A percentile compares a stretch with the other conserved stretches of the same genome.
These are phyloP conservation scores for Pseudopyricularia javanii DNA, from an alignment of 2,329 filamentous ascomycete genomes.

Conservation along the genomic window DNA sequence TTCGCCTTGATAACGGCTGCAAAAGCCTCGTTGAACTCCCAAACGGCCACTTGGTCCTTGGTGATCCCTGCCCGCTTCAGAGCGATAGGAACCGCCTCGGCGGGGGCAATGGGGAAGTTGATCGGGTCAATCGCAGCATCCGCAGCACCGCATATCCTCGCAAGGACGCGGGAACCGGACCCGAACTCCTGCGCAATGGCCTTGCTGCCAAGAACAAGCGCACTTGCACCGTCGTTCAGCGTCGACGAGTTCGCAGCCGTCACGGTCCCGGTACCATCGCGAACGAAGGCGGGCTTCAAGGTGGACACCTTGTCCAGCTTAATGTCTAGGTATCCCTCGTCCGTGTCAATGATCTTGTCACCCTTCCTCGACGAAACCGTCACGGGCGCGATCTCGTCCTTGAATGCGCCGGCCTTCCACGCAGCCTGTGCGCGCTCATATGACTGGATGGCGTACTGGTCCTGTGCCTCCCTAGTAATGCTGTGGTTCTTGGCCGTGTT, in stretches of 20 bases:
- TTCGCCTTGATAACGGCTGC: slow-evolving; percentile 92
- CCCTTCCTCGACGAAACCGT: slow-evolving; percentile 78
- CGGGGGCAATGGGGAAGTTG: slow-evolving; percentile 87
- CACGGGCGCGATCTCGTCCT: slow-evolving; percentile 81
- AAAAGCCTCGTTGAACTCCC: slow-evolving; percentile 99
- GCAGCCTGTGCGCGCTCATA: slow-evolving; percentile 85
- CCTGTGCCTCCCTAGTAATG: slow-evolving; percentile 75
- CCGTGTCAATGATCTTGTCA: slow-evolving; percentile 63
- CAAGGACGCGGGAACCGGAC: slow-evolving; percentile 66
- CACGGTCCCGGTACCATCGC: slow-evolving; percentile 75
- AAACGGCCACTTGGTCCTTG: slow-evolving; percentile 82
- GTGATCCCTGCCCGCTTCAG: slow-evolving; percentile 80
- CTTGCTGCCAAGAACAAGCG: slow-evolving; percentile 73
- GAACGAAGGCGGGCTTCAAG: slow-evolving; percentile 83
- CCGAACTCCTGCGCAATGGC: slow-evolving; percentile 73
- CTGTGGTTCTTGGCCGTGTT: slow-evolving; percentile 80
- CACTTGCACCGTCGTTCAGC: slow-evolving; percentile 88
- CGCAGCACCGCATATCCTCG: slow-evolving; percentile 71
- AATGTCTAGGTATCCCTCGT: slow-evolving; percentile 82
- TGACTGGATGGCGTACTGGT: slow-evolving; percentile 77
- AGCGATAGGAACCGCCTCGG: slow-evolving; percentile 84
- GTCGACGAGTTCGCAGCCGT: slow-evolving; percentile 92
- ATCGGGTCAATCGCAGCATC: slow-evolving; percentile 86
- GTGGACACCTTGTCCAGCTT: slow-evolving; percentile 77
- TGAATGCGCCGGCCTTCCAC: slow-evolving; percentile 73